phyloP scores from a whole-genome alignment of 2,329 filamentous ascomycete genomes.

The Alternaria sp. region DNA sequence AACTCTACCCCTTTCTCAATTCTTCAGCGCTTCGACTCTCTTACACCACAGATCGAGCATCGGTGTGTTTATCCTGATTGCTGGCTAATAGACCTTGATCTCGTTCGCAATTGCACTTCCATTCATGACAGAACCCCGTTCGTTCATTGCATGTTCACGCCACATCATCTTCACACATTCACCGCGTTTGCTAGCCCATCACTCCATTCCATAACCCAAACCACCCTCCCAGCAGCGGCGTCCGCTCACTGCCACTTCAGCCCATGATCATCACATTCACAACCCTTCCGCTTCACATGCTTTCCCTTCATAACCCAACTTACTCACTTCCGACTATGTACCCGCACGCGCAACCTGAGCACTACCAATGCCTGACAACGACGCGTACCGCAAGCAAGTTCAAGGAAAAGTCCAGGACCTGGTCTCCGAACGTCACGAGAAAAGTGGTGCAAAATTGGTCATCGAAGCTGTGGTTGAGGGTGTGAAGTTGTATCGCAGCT shows the following conservation, averaged over 20 bases:
- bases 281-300: neutral
- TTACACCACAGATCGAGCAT: neutral
- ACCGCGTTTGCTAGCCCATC: neutral
- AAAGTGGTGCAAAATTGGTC: conserved; percentile 17
- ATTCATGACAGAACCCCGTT: neutral
- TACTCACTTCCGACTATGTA: neutral
- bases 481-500: conserved; percentile 22
- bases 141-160: neutral
- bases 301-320: neutral
- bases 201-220: neutral
- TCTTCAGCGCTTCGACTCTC: too few species aligned
- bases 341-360: neutral
- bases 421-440: conserved; percentile 10
- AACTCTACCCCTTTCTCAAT: neutral
- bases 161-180: conserved; percentile 1
- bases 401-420: conserved; percentile 22
- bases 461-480: conserved; percentile 30
- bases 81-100: neutral
- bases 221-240: neutral
- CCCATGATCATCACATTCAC: neutral
- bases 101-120: neutral
- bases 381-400: conserved; percentile 19
- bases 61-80: neutral
- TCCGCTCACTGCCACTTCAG: neutral
- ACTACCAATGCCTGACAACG: conserved; percentile 11